Evolutionary conservation across 495 filamentous ascomycete species (phyloP), one percentile per base, ranked within the genome.

Genomic region (Achaetomiella virescens): DNA sequence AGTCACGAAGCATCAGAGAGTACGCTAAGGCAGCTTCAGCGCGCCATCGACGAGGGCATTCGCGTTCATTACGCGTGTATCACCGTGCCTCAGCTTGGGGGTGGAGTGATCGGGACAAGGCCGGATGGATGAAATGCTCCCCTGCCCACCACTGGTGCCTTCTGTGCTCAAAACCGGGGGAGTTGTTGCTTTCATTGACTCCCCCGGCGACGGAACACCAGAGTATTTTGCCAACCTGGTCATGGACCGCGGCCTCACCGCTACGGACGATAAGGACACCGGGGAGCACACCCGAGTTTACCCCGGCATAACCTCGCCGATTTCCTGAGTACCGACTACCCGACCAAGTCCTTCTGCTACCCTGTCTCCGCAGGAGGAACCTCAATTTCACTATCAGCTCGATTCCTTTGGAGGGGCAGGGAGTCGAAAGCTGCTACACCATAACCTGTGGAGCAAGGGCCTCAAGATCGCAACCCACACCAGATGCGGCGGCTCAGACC

Each of bases 31-130:
- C 61, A 64, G 38, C 24, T 61, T 10, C 31, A 42, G n/a, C 55
- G 61, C 21, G 61, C 63, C 18, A 18, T 12, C 6, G 27, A 47
- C 8, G 61, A 66, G 31, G 63, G 58, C 40, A 61, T 66, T 36
- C 55, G 63, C 27, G 56, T 66, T 5, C 61, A 66, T 44, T 61
- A 61, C 31, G 61, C 37, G 2, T 64, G 63, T 36, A 54, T 64
- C 51, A 57, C 49, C 58, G 33, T 52, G n/a, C 51, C 52, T 0
- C 18, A 20, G 0, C 18, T 25, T 21, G n/a, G 27, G 1, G 24
- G 24, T 6, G 44, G 20, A 1, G 15, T 6, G 12, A 7, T 35
- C 5, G 8, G 22, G 1, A 12, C 29, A 11, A 17, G 43, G 20
- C 42, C 8, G 15, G 27, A 49, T 54, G 46, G 55, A 11, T 17